Percentiles rank a stretch among this genome's conserved stretches.
phyloP scores from a whole-genome alignment of 2,329 filamentous ascomycete genomes.

The Fusarium annulatum region DNA sequence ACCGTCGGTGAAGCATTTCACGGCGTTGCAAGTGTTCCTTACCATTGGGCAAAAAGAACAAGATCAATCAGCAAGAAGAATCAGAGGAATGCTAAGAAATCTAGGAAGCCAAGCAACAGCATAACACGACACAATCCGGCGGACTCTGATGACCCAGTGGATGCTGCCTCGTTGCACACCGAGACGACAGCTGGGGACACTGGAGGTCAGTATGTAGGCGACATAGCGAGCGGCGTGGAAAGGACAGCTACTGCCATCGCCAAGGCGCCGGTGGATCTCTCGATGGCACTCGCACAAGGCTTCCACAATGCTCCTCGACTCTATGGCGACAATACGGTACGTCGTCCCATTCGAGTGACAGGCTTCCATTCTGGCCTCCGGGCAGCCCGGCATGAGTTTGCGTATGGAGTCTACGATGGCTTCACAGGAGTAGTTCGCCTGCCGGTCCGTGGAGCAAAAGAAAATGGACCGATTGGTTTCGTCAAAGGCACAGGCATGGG shows the following conservation, averaged over 20 bases:
- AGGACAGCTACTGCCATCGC: conserved; percentile 63
- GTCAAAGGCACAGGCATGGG: conserved; percentile 71
- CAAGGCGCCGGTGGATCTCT: conserved; percentile 69
- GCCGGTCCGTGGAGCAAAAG: conserved; percentile 66
- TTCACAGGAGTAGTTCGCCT: conserved; percentile 71
- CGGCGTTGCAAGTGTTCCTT: conserved; percentile 73
- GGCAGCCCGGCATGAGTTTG: conserved; percentile 70
- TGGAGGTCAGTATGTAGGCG: conserved; percentile 57
- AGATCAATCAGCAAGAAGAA: conserved; percentile 56
- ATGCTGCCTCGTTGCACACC: conserved; percentile 19
- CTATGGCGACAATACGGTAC: conserved; percentile 77
- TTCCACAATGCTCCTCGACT: conserved; percentile 78
- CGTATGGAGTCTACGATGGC: conserved; percentile 73
- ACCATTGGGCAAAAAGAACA: conserved; percentile 67
- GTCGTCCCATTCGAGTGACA: conserved; percentile 70
- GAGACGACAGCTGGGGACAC: conserved; percentile 32
- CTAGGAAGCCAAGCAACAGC: not conserved
- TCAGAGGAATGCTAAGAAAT: conserved; percentile 3
- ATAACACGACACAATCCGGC: not conserved
- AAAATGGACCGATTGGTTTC: conserved; percentile 60
- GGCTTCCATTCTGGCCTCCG: conserved; percentile 72
- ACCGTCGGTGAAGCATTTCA: conserved; percentile 68
- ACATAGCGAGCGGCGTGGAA: conserved; percentile 63
- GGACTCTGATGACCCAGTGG: conserved; percentile 8
- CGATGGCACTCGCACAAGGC: conserved; percentile 72